Conservation (phyloP, 164 flowering plant species). For the Houttuynia cordata region DNA sequence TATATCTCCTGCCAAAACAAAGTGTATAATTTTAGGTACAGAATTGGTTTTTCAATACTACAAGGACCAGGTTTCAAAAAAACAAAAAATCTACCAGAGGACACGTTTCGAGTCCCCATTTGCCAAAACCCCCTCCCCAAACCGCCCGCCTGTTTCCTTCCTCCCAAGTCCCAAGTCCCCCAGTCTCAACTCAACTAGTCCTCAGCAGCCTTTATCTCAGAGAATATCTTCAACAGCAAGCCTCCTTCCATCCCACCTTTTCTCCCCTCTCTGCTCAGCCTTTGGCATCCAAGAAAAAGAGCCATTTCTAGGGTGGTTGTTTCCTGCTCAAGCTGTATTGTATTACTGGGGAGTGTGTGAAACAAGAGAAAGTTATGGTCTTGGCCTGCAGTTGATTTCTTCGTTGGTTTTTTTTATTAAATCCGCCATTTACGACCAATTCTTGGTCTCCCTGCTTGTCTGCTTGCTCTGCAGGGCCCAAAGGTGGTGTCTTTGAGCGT, state of each 20-base stretch:
- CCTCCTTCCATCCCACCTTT: not conserved
- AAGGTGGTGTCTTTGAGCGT: too few species aligned
- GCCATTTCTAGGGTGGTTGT: not conserved
- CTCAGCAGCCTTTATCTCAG: too few species aligned
- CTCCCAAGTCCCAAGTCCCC: too few species aligned
- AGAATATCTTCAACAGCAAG: slow-evolving; percentile 15
- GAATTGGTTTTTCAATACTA: slow-evolving; percentile 24
- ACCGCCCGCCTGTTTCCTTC: too few species aligned
- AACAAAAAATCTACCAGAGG: too few species aligned
- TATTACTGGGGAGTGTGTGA: too few species aligned
- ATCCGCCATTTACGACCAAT: too few species aligned
- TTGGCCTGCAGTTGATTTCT: not conserved
- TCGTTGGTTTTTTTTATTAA: not conserved
- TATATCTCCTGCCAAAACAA: too few species aligned
- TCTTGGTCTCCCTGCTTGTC: too few species aligned
- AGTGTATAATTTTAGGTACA: too few species aligned
- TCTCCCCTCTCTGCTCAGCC: not conserved
- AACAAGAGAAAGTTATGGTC: not conserved
- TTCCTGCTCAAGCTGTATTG: not conserved
- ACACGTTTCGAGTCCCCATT: slow-evolving; percentile 11
- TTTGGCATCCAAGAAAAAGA: not conserved
- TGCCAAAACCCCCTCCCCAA: not conserved
- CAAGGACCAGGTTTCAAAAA: slow-evolving; percentile 5
- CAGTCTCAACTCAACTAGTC: too few species aligned
- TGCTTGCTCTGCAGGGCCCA: too few species aligned